Percentiles rank a stretch among this genome's conserved stretches.
Conservation (phyloP, 2,329 filamentous ascomycete genomes). For the Penicillium sp. region DNA sequence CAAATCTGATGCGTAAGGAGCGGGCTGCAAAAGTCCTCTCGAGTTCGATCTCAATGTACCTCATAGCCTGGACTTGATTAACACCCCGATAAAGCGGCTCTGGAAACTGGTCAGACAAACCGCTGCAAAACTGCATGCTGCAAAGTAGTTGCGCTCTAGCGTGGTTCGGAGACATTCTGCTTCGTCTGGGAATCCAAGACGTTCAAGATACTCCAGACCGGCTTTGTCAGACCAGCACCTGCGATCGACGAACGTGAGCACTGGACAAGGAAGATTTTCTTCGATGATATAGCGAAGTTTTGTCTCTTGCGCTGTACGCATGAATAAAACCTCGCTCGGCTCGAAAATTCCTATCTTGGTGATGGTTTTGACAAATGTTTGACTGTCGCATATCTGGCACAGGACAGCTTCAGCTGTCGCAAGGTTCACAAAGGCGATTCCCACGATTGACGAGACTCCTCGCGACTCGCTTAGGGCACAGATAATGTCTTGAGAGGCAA, state of each 20-base stretch:
- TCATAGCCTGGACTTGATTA: constrained; percentile 57
- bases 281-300: constrained; percentile 69
- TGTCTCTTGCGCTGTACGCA: constrained; percentile 66
- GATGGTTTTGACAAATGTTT: constrained; percentile 81
- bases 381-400: constrained; percentile 87
- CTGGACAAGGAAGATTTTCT: constrained; percentile 60
- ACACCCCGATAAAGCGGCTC: neutral
- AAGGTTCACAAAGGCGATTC: constrained; percentile 80
- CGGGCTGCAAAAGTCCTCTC: constrained; percentile 65
- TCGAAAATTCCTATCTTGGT: constrained; percentile 79
- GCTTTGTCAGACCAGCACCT: constrained; percentile 75
- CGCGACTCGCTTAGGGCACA: constrained; percentile 84
- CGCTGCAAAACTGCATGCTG: constrained; percentile 77
- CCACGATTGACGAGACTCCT: constrained; percentile 77
- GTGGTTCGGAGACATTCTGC: constrained; percentile 74
- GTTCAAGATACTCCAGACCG: constrained; percentile 71
- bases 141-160: constrained; percentile 76
- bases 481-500: constrained; percentile 64
- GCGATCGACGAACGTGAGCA: constrained; percentile 62
- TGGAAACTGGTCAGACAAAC: constrained; percentile 46
- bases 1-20: constrained; percentile 78
- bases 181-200: constrained; percentile 73
- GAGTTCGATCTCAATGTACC: constrained; percentile 69
- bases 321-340: constrained; percentile 73
- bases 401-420: constrained; percentile 77